Evolutionary conservation across 441 rosid genomes (phyloP).

Genomic region (Euphorbia schlechtendalii): DNA sequence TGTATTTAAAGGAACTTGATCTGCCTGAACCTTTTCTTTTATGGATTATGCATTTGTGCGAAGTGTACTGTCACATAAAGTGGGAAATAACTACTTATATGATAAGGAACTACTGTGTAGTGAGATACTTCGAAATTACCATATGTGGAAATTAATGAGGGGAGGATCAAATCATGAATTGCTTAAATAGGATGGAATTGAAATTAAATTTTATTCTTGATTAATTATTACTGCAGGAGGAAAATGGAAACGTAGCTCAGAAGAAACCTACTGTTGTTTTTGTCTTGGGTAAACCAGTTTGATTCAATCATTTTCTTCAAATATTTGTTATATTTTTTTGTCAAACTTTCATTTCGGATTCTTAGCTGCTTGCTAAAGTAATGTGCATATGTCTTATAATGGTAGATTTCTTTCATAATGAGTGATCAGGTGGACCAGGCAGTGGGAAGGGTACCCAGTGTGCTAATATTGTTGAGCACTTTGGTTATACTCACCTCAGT

Average conservation of each 20-base stretch:
- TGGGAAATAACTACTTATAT: background rate
- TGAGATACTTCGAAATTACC: background rate
- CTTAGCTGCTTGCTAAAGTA: background rate
- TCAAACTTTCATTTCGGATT: background rate
- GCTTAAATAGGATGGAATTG: background rate
- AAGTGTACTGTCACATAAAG: background rate
- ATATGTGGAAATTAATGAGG: background rate
- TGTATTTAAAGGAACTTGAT: background rate
- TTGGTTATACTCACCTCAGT: conserved; percentile 80
- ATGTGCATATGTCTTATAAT: background rate
- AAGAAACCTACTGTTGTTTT: conserved; percentile 78
- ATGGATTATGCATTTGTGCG: background rate
- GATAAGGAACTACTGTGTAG: background rate
- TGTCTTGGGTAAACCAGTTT: conserved; percentile 60
- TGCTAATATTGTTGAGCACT: conserved; percentile 57
- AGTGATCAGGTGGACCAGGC: conserved; percentile 75
- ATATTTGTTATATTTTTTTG: background rate
- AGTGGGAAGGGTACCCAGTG: conserved; percentile 95
- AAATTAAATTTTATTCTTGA: background rate
- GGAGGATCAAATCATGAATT: background rate
- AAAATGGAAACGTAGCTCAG: conserved; percentile 37
- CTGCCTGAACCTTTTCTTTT: background rate
- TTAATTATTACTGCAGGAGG: conserved; percentile 31
- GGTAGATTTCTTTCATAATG: conserved; percentile 17
- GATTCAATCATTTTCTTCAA: background rate